Base-by-base conservation (phyloP, 768 basidiomycete genomes). In the Xanthoconium purpureum region DNA sequence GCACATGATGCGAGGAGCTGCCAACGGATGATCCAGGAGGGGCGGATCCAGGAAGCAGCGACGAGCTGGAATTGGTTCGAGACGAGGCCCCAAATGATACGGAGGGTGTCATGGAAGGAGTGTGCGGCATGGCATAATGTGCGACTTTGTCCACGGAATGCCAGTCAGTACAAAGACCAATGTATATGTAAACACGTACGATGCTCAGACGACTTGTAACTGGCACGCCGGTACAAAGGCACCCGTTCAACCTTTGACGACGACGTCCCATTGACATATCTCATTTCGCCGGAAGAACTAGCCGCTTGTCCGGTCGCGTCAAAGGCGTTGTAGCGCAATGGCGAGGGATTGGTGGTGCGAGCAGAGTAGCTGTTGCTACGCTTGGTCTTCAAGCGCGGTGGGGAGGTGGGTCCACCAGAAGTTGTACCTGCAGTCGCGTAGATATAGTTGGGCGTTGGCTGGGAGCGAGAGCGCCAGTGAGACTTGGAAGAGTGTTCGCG, bases 31-130 rank as follows among this genome's bases (percentile, higher is more conserved):
- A 76, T 55, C 69, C 73, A 61, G 71, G 70, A 7, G 71, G 73
- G 11, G 71, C 69, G 38, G 74, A 75, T 24, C 73, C 73, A 37
- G 73, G 78, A 50, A 69, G 73, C 35, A 81, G 62, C 1, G 83
- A 84, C 11, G 79, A 79, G 57, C 72, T 79, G 6, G 81, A 82
- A 52, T 76, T 77, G n/a, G 81, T 79, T 20, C 78, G 77, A 42
- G 79, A 79, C 45, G 81, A 83, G 12, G 71, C 50, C 5, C 71
- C 71, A 48, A 76, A 71, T 20, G 66, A 66, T 18, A 68, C 63
- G 5, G 71, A 73, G 8, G 70, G 71, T 6, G 73, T 59, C 55
- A 71, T 56, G 45, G 63, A 66, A 15, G 73, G 65, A 10, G 71
- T 68, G 39, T 56, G 67, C 2, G 66, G 62, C 59, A 74, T 62